Base-by-base conservation (phyloP, 148 eudicot genomes). In the Dysphania ambrosioides region DNA sequence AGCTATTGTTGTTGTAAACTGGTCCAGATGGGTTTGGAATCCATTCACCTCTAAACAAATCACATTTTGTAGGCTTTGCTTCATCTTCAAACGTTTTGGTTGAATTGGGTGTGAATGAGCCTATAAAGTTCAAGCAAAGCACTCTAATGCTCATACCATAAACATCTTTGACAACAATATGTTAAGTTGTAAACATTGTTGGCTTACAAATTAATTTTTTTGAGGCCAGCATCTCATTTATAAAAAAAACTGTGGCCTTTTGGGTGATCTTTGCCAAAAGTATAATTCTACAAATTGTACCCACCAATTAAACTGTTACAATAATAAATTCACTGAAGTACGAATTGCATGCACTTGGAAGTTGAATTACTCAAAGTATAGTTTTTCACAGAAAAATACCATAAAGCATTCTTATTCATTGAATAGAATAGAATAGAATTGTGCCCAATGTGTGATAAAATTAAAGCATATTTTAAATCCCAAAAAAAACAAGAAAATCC, bases 1-100 rank as follows among this genome's bases (percentile, higher is more conserved):
- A 92, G 56, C 78, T 92, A 19, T 63, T 23, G 72, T 86, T 92
- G 16, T 84, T 83, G 86, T 95, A 95, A 11, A 56, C 59, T 40
- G 97, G 92, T 31, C 89, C 91, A 1, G 68, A 60, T 26, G 84
- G 77, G 63, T 89, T 81, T 4, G 72, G 86, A 40, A 92, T 66
- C 98, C 98, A 95, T 8, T 90, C 83, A 60, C 97, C 98, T 18
- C 59, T 70, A 62, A 88, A 92, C 51, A 95, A 60, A 75, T 95
- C 89, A 72, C 98, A 95, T 81, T 83, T 79, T 72, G n/a, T n/a
- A n/a, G 73, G 79, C 73, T 84, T 75, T 35, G 79, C 31, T 75
- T 70, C 78, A 24, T 71, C 79, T 59, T 57, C 15, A 9, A 42
- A 6, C 1, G 16, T 0, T 35, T 75, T 70, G 30, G 34, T 71